Conservation (phyloP, 768 basidiomycete genomes). For the Lentinula guzmanii region DNA sequence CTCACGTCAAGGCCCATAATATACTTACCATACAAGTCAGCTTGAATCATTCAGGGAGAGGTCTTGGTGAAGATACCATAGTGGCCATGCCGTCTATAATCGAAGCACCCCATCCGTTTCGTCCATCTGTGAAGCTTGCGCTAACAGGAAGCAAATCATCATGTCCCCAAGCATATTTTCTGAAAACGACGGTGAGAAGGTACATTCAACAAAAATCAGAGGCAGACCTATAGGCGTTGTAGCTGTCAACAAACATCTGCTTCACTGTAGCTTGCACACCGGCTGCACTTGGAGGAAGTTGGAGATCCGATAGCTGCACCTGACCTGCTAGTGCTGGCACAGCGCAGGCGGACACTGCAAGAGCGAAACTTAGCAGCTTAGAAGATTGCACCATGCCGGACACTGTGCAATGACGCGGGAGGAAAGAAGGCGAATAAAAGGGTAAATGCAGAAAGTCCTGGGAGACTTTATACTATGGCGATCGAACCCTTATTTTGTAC, state of each 20-base stretch:
- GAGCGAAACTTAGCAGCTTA: background rate
- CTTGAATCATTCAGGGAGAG: background rate
- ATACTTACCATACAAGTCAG: slow-evolving; percentile 18
- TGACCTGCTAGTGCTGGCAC: background rate
- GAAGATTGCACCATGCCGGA: background rate
- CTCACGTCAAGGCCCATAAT: slow-evolving; percentile 37
- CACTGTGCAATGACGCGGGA: background rate
- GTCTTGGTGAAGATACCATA: slow-evolving; percentile 26
- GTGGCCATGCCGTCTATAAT: slow-evolving; percentile 42
- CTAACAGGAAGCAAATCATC: slow-evolving; percentile 28
- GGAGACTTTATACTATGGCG: background rate
- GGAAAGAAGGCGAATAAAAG: background rate
- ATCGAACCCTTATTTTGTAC: background rate
- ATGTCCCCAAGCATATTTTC: slow-evolving; percentile 42
- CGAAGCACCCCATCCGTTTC: slow-evolving; percentile 11
- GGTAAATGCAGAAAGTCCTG: background rate
- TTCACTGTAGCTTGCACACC: slow-evolving; percentile 28
- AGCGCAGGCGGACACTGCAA: background rate
- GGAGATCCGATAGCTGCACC: slow-evolving; percentile 32
- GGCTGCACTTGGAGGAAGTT: slow-evolving; percentile 29
- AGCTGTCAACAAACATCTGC: slow-evolving; percentile 34
- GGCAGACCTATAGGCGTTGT: slow-evolving; percentile 36
- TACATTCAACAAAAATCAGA: background rate
- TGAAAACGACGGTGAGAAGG: slow-evolving; percentile 8
- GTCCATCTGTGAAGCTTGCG: slow-evolving; percentile 6